Conservation (phyloP, 352 stramenopile genomes). For the Pythium volutum region DNA sequence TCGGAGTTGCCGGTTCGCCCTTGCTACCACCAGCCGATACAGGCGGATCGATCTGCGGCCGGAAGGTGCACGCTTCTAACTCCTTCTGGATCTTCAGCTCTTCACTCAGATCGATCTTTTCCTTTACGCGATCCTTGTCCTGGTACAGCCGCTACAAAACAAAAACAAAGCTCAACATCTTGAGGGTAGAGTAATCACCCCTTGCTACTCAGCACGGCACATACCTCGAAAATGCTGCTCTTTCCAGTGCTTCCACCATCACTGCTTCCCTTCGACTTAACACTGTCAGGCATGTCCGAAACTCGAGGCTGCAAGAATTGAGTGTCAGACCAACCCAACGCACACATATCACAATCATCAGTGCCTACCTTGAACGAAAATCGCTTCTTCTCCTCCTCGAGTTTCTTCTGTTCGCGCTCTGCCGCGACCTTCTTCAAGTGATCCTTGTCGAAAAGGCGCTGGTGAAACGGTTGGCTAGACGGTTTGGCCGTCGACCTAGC, state of each 20-base stretch:
- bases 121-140: slow-evolving; percentile 74
- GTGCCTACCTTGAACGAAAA: slow-evolving; percentile 71
- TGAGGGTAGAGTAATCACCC: not conserved
- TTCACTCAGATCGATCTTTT: slow-evolving; percentile 72
- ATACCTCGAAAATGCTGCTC: slow-evolving; percentile 79
- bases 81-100: slow-evolving; percentile 70
- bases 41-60: slow-evolving; percentile 51
- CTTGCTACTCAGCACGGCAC: not conserved
- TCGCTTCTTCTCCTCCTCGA: slow-evolving; percentile 59
- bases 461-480: slow-evolving; percentile 64
- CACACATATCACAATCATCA: slow-evolving; percentile 1
- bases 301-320: slow-evolving; percentile 46
- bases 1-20: slow-evolving; percentile 38
- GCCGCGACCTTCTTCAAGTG: slow-evolving; percentile 59
- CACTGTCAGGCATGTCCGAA: slow-evolving; percentile 44
- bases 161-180: not conserved
- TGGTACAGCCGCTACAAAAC: slow-evolving; percentile 68
- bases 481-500: slow-evolving; percentile 10
- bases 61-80: slow-evolving; percentile 79
- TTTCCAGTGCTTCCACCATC: slow-evolving; percentile 50
- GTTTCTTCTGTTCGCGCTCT: slow-evolving; percentile 66
- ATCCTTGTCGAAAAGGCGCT: slow-evolving; percentile 78
- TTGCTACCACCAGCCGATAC: slow-evolving; percentile 26
- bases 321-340: not conserved
- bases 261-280: slow-evolving; percentile 59